Evolutionary conservation across 2,329 filamentous ascomycete species (phyloP).

Genomic region (Epichloe sylvatica): DNA sequence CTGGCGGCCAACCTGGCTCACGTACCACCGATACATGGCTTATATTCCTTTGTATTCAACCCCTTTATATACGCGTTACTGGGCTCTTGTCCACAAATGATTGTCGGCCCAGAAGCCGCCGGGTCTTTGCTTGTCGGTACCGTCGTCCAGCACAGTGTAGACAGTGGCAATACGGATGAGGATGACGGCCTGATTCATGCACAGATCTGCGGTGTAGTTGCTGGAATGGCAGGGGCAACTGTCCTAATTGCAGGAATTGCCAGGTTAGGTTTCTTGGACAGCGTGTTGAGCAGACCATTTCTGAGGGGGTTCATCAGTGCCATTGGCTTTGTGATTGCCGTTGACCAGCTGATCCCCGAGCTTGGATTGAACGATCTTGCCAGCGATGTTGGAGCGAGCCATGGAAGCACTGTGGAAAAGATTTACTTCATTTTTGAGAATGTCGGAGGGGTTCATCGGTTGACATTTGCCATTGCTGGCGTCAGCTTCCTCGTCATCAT

Average conservation of each 20-base stretch:
- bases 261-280: slow-evolving; percentile 83
- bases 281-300: slow-evolving; percentile 84
- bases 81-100: slow-evolving; percentile 82
- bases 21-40: slow-evolving; percentile 80
- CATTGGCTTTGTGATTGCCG: slow-evolving; percentile 89
- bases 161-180: slow-evolving; percentile 49
- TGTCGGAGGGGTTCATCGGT: slow-evolving; percentile 48
- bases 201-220: slow-evolving; percentile 73
- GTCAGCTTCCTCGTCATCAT: slow-evolving; percentile 80
- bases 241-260: slow-evolving; percentile 79
- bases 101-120: slow-evolving; percentile 88
- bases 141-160: slow-evolving; percentile 66
- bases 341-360: slow-evolving; percentile 88
- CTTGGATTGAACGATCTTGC: slow-evolving; percentile 60
- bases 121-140: slow-evolving; percentile 82
- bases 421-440: slow-evolving; percentile 64
- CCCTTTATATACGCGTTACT: slow-evolving; percentile 88
- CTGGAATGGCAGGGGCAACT: slow-evolving; percentile 73
- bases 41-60: slow-evolving; percentile 89
- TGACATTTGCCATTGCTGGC: slow-evolving; percentile 65
- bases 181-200: slow-evolving; percentile 57
- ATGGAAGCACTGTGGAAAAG: slow-evolving; percentile 80
- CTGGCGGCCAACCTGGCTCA: slow-evolving; percentile 86
- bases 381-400: slow-evolving; percentile 49
- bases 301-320: slow-evolving; percentile 92